Percentiles rank a stretch among this genome's conserved stretches.
These are phyloP conservation scores for Crithidia mellificae DNA, from an alignment of 208 protist species.

Conservation along the genomic window DNA sequence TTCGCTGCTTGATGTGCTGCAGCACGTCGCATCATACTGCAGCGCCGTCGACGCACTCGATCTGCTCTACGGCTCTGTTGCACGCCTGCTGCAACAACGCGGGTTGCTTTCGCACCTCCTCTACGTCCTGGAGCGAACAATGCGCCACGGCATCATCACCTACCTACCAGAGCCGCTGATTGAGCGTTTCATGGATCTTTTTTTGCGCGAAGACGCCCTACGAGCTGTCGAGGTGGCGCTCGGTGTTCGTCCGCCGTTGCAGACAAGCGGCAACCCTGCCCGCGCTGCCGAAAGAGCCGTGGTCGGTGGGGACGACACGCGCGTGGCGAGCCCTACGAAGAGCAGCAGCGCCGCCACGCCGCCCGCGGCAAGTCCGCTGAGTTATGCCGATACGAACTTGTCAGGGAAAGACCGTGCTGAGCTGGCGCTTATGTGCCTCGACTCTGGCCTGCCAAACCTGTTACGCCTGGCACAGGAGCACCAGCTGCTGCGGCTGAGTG, in stretches of 20 bases:
- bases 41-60: constrained; percentile 48
- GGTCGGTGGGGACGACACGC: too few species aligned
- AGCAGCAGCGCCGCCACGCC: background rate
- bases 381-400: background rate
- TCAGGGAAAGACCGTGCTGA: constrained; percentile 41
- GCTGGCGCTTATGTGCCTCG: constrained; percentile 60
- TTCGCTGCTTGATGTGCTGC: constrained; percentile 13
- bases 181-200: constrained; percentile 55
- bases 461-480: constrained; percentile 50
- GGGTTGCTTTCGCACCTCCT: constrained; percentile 30
- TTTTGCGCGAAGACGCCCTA: constrained; percentile 23
- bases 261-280: too few species aligned
- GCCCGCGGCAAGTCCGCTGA: background rate
- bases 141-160: constrained; percentile 48
- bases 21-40: constrained; percentile 48
- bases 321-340: background rate
- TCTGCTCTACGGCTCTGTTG: constrained; percentile 59
- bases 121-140: constrained; percentile 45
- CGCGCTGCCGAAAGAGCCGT: too few species aligned
- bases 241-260: constrained; percentile 11
- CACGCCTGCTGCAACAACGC: constrained; percentile 35
- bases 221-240: constrained; percentile 27
- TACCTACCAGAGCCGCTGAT: constrained; percentile 60
- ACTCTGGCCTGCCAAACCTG: constrained; percentile 43
- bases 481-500: constrained; percentile 41